Conservation (phyloP, 257 asterid species). For the Plectranthus barbatus region DNA sequence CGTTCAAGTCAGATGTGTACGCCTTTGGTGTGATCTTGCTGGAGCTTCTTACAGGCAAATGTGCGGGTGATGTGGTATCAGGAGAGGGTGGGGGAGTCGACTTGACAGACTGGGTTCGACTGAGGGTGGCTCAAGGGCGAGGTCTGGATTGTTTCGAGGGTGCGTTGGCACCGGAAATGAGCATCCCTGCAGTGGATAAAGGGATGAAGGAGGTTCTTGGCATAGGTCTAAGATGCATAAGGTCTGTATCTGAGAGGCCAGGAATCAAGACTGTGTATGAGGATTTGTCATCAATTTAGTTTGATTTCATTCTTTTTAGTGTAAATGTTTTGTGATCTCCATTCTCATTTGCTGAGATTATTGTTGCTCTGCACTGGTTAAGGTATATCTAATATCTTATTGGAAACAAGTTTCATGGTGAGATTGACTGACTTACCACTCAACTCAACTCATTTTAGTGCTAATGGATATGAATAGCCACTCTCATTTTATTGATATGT, state of each 20-base stretch:
- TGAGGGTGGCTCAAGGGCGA: conserved; percentile 67
- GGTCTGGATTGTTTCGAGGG: conserved; percentile 64
- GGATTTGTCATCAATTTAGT: conserved; percentile 72
- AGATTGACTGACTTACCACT: too few relatives aligned
- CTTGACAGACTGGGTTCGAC: conserved; percentile 81
- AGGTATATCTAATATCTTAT: too few relatives aligned
- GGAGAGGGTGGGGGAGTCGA: conserved; percentile 85
- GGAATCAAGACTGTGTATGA: conserved; percentile 89
- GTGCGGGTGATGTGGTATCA: conserved; percentile 92
- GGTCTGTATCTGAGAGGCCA: conserved; percentile 74
- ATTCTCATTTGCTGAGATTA: conserved; percentile 11
- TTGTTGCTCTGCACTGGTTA: too few relatives aligned
- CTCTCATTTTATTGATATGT: too few relatives aligned
- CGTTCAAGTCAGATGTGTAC: conserved; percentile 84
- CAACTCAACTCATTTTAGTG: too few relatives aligned
- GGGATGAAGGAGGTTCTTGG: conserved; percentile 78
- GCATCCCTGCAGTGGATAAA: conserved; percentile 48
- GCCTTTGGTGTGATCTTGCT: conserved; percentile 81
- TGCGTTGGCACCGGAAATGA: conserved; percentile 37
- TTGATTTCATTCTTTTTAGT: conserved; percentile 8
- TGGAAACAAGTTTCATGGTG: conserved; percentile 9
- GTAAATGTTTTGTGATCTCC: conserved; percentile 54
- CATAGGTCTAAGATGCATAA: conserved; percentile 60
- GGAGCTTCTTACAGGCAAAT: conserved; percentile 75
- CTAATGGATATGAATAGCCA: too few relatives aligned